Base-by-base conservation (phyloP, 2,329 filamentous ascomycete species). In the Dryadomyces quercus-mongolicae region DNA sequence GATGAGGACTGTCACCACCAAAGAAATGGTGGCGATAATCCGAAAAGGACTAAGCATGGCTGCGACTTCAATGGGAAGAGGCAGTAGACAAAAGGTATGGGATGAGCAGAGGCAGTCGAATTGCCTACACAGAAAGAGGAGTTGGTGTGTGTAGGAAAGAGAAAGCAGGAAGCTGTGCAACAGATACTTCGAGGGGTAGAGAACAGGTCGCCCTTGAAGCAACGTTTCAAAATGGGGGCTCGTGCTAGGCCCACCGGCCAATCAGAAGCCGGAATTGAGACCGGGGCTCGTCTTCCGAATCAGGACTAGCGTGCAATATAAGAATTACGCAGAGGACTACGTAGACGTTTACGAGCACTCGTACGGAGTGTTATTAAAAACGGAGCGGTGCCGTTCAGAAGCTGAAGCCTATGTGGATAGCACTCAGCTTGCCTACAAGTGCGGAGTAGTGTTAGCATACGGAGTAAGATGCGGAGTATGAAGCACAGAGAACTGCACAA, bases 1-100 rank as follows among this genome's bases (percentile, higher is more conserved):
- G 67, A 92, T 76, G 62, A 79, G 77, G 63, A 91, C 75, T 64
- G 87, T 84, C 64, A 94, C 69, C 65, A 95, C 80, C 66, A 95
- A 77, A 67, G 89, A 76, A 64, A 85, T 75, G 65, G 86, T 82
- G 68, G 85, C 75, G 66, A 89, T 67, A 61, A 90, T 69, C 64
- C 84, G 78, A 71, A 86, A 81, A 56, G 91, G 65, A 66, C 79
- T 85, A 67, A 88, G 81, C 89, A 95, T 94, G 51, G 13, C 53
- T 42, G 52, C 38, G 52, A 43, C 34, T 42, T 34, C 20, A 25
- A 10, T 20, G 7, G 10, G n/a, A 13, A 34, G 7, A 36, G 21
- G n/a, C 18, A n/a, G 46, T n/a, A 9, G 2, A 13, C 15, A 42
- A 21, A 22, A 21, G 47, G 22, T 44, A 51, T 16, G 25, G 22